Evolutionary conservation across 805 yeast species (phyloP).

Genomic region (Saccharomycopsis vini): DNA sequence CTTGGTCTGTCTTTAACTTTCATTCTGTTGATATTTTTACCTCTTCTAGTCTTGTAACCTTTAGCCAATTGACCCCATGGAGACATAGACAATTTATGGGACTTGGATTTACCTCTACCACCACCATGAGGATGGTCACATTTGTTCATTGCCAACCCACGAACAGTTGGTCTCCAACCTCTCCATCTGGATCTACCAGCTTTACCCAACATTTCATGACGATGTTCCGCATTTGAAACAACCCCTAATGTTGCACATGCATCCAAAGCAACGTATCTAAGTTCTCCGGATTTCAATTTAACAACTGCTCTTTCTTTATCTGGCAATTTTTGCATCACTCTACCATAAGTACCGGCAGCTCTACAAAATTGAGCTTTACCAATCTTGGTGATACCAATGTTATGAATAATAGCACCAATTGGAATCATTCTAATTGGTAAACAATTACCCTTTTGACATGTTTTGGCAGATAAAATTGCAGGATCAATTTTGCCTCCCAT

Average conservation of each 20-base stretch:
- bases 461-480: conserved; percentile 77
- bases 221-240: conserved; percentile 89
- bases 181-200: conserved; percentile 91
- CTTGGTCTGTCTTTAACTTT: conserved; percentile 90
- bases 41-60: conserved; percentile 91
- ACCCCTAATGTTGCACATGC: conserved; percentile 93
- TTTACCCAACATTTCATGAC: conserved; percentile 82
- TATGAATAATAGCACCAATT: conserved; percentile 85
- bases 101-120: conserved; percentile 99
- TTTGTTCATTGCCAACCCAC: conserved; percentile 98
- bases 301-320: conserved; percentile 66
- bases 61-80: conserved; percentile 94
- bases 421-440: conserved; percentile 89
- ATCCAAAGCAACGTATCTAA: conserved; percentile 74
- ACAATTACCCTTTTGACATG: conserved; percentile 90
- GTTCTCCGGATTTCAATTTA: conserved; percentile 85
- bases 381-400: conserved; percentile 64
- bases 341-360: conserved; percentile 91
- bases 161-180: conserved; percentile 89
- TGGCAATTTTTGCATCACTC: conserved; percentile 71
- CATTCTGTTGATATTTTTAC: conserved; percentile 74
- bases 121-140: conserved; percentile 99
- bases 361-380: conserved; percentile 87
- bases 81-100: conserved; percentile 86
- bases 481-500: conserved; percentile 93